Percentiles rank a stretch among this genome's conserved stretches.
phyloP scores from a whole-genome alignment of 352 stramenopile genomes.

The Globisporangium apiculatum region DNA sequence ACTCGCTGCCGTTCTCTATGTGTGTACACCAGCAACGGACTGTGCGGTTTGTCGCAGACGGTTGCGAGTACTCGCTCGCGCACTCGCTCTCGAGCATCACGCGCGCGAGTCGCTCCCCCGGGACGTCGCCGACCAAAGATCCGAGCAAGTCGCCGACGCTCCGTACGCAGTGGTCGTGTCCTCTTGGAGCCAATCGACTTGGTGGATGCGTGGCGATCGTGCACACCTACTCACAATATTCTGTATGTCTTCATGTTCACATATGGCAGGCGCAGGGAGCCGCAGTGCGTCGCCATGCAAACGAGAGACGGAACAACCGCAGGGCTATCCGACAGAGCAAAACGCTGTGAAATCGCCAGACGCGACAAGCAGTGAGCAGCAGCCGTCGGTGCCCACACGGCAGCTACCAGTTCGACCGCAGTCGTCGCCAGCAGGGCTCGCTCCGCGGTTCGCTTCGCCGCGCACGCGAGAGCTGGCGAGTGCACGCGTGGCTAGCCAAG shows the following conservation, averaged over 20 bases:
- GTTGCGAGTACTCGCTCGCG: conserved; percentile 27
- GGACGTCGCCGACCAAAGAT: conserved; percentile 2
- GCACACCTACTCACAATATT: neutral
- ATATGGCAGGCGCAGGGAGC: neutral
- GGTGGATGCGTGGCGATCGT: neutral
- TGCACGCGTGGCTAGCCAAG: neutral
- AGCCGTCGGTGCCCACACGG: neutral
- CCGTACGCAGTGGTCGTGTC: neutral
- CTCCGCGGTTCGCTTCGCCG: conserved; percentile 17
- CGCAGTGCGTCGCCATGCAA: conserved; percentile 9
- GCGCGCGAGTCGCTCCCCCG: conserved; percentile 5
- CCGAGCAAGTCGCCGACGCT: neutral
- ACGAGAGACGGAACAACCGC: neutral
- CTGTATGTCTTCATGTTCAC: neutral
- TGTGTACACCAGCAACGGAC: conserved; percentile 24
- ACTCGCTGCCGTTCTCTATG: neutral
- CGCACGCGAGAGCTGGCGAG: conserved; percentile 1
- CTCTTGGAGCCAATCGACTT: neutral
- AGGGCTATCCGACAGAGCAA: neutral
- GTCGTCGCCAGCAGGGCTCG: conserved; percentile 31
- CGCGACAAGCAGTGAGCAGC: neutral
- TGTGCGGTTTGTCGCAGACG: conserved; percentile 31
- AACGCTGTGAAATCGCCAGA: neutral
- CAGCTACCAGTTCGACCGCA: conserved; percentile 31
- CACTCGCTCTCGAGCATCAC: conserved; percentile 23